Base-by-base conservation (phyloP, 1,284 basidiomycete genomes). In the Fomitiporia mediterranea region DNA sequence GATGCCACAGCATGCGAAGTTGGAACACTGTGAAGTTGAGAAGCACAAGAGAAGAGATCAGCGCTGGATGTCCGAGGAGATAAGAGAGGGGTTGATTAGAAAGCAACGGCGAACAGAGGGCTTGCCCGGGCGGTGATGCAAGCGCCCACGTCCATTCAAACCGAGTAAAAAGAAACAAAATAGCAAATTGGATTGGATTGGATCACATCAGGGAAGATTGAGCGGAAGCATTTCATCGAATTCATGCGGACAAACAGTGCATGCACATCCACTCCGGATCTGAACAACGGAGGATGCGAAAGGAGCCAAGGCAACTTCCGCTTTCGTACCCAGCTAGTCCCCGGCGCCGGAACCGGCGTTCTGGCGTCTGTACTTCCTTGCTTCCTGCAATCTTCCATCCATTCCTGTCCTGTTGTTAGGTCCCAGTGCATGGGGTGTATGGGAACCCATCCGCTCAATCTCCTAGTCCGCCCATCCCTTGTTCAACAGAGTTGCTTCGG, bases 1-100 rank as follows among this genome's bases (percentile, higher is more conserved):
- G 50, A 78, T 70, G 23, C 80, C 79, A 67, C 85, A 88, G 68
- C 86, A 89, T 23, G 75, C 74, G 67, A 84, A 88, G 68, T 87
- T 74, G 25, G 76, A 76, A 64, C 79, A 84, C 81, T 84, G 49
- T 23, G 27, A 35, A 13, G 44, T n/a, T 19, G 19, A 15, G 15
- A 49, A 28, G 32, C 17, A 23, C 6, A 8, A 19, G 32, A 34
- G 32, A 13, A 34, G 13, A 46, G 44, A 46, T 46, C 17, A 46
- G 44, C 44, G 25, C 30, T 23, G 13, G 25, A 4, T 23, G 11
- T n/a, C 25, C 44, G 44, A 28, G 44, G 44, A 46, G 44, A 46
- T 46, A 28, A 34, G 25, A 5, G 40, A 42, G 30, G 23, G n/a
- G 32, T 25, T 38, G 15, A 32, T 9, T 15, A 42, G 37, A n/a